These are phyloP conservation scores for Phytophthora megakarya DNA, from an alignment of 352 stramenopile species.

Conservation along the genomic window DNA sequence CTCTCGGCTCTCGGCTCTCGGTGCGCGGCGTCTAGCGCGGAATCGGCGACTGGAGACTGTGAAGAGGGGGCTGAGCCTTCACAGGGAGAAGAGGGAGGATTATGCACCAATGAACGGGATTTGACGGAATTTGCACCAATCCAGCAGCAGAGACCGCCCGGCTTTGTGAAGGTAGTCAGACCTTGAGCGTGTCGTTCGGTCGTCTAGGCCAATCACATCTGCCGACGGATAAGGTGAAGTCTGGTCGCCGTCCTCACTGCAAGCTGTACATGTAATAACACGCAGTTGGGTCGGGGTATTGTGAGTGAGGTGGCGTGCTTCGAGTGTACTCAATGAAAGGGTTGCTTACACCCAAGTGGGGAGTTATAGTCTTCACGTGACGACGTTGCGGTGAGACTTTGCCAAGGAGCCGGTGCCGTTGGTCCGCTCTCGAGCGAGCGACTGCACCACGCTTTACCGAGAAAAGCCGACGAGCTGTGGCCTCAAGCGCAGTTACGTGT, in stretches of 20 bases:
- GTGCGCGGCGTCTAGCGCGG: background rate
- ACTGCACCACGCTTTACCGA: slow-evolving; percentile 23
- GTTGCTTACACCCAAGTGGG: slow-evolving; percentile 10
- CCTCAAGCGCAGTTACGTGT: slow-evolving; percentile 2
- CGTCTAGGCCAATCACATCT: slow-evolving; percentile 2
- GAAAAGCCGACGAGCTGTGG: slow-evolving; percentile 25
- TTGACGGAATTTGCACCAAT: slow-evolving; percentile 6
- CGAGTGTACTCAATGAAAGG: slow-evolving; percentile 1
- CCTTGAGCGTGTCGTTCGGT: slow-evolving; percentile 8
- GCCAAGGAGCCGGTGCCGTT: slow-evolving; percentile 26
- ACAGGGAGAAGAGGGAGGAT: slow-evolving; percentile 6
- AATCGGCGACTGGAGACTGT: slow-evolving; percentile 18
- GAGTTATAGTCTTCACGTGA: slow-evolving; percentile 6
- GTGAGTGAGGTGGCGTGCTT: background rate
- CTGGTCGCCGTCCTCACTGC: slow-evolving; percentile 15
- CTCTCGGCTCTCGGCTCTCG: slow-evolving; percentile 7
- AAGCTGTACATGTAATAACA: background rate
- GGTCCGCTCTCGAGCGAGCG: slow-evolving; percentile 35
- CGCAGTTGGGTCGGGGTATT: background rate
- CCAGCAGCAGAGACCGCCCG: background rate
- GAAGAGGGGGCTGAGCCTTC: slow-evolving; percentile 5
- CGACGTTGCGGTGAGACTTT: slow-evolving; percentile 23
- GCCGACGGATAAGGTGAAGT: slow-evolving; percentile 18
- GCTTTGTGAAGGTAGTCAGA: slow-evolving; percentile 28
- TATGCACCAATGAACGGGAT: slow-evolving; percentile 19